Percentiles rank a stretch among this genome's conserved stretches.
These are phyloP conservation scores for Flaveria brownii DNA, from an alignment of 129 eudicot species.

Conservation along the genomic window DNA sequence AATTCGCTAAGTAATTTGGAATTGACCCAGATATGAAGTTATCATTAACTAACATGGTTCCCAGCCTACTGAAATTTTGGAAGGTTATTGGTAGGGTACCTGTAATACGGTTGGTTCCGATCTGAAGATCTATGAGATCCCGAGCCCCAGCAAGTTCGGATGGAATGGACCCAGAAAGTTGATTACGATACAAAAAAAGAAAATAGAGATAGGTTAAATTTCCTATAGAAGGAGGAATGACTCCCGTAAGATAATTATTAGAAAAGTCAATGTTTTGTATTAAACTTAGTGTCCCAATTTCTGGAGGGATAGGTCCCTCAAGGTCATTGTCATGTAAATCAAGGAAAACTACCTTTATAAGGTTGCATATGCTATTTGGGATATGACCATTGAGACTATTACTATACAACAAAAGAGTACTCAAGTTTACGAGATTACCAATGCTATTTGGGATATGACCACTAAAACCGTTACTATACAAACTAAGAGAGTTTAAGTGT, in stretches of 20 bases:
- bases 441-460: conserved; percentile 19
- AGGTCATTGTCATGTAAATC: conserved; percentile 25
- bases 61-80: neutral
- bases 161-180: conserved; percentile 27
- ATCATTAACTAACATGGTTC: neutral
- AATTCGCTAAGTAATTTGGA: neutral
- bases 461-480: neutral
- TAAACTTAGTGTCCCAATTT: neutral
- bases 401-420: neutral
- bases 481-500: neutral
- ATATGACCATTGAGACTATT: conserved; percentile 8
- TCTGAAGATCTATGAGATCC: conserved; percentile 10
- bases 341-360: conserved; percentile 9
- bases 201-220: neutral
- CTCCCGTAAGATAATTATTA: conserved; percentile 31
- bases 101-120: neutral
- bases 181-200: conserved; percentile 23
- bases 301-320: conserved; percentile 33
- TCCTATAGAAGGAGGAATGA: conserved; percentile 33
- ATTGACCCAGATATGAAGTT: conserved; percentile 23
- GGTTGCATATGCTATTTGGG: conserved; percentile 20
- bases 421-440: conserved; percentile 18
- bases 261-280: conserved; percentile 22
- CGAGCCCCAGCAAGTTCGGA: conserved; percentile 3
- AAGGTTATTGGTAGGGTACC: conserved; percentile 20